Conservation (phyloP, 73 alveolate species). For the Urostyla sp. region DNA sequence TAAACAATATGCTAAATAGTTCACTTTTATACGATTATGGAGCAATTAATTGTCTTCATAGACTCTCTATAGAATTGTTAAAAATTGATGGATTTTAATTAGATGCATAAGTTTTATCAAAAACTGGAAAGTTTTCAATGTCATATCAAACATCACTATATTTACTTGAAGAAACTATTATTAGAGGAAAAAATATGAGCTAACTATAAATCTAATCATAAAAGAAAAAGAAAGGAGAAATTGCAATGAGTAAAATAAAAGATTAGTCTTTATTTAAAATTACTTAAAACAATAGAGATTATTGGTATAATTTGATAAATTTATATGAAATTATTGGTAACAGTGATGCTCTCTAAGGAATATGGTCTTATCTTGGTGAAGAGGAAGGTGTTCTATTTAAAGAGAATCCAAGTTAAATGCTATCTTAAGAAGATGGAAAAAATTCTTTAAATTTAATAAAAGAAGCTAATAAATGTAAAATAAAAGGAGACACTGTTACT, state of each 20-base stretch:
- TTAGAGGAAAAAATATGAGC: constrained; percentile 66
- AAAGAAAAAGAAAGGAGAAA: constrained; percentile 54
- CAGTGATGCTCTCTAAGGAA: constrained; percentile 65
- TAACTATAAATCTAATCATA: not conserved
- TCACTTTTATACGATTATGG: constrained; percentile 72
- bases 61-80: constrained; percentile 37
- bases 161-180: constrained; percentile 80
- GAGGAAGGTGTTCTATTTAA: constrained; percentile 53
- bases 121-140: constrained; percentile 83
- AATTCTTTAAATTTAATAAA: constrained; percentile 36
- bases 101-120: constrained; percentile 73
- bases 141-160: constrained; percentile 86
- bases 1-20: constrained; percentile 66
- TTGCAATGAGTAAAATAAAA: constrained; percentile 9
- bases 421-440: constrained; percentile 11
- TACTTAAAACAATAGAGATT: constrained; percentile 22
- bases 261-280: not conserved
- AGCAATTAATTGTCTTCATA: constrained; percentile 70
- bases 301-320: constrained; percentile 57
- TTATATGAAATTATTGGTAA: constrained; percentile 60
- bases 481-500: constrained; percentile 11
- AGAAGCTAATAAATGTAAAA: constrained; percentile 28
- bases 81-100: constrained; percentile 58
- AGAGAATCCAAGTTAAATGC: constrained; percentile 1
- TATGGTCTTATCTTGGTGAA: constrained; percentile 59